Evolutionary conservation across 768 basidiomycete species (phyloP), one percentile per base, ranked within the genome.

Genomic region (Termitomyces sp.): DNA sequence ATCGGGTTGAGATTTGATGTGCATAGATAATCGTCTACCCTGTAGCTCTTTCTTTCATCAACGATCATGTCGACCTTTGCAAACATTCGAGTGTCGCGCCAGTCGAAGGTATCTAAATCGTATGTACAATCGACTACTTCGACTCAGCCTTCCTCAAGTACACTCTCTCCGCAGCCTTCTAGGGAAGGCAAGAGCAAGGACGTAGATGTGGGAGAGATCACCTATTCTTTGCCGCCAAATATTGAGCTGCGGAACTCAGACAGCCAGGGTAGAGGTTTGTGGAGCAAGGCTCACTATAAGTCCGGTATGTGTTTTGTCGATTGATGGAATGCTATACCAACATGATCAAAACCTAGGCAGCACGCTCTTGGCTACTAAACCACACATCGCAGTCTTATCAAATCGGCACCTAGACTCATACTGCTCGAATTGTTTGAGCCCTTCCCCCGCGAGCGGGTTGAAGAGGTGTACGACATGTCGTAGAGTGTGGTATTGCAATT

Each of bases 401-500:
- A 87, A 80, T 42, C 71, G 76, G 20, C 78, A 85, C 64, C 76
- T 97, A 10, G 74, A 80, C 12, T 73, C 75, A 1, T 79, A 87
- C 69, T 97, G 94, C 66, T 89, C 91, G 1, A 79, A 78, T 6
- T 97, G 94, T 67, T 79, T 81, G 46, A 75, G 74, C 0, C 67
- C 77, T 1, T 71, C 80, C 12, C 64, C 73, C 1, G 34, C 72
- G 0, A 60, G 69, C 20, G 71, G 76, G 0, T 69, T 94, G 60
- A 87, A 84, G 69, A 78, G 91, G 53, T 98, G 96, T 71, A 84
- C 88, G 0, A 79, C 77, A 5, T 98, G 96, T 70, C 83, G 82
- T 53, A 73, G 76, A 0, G 69, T 92, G 1, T 80, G 83, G 68
- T 98, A 98, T 67, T 98, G 96, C 69, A 82, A 87, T 57, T 63